phyloP scores from a whole-genome alignment of 2,329 filamentous ascomycete genomes.

The Colletotrichum sojae region DNA sequence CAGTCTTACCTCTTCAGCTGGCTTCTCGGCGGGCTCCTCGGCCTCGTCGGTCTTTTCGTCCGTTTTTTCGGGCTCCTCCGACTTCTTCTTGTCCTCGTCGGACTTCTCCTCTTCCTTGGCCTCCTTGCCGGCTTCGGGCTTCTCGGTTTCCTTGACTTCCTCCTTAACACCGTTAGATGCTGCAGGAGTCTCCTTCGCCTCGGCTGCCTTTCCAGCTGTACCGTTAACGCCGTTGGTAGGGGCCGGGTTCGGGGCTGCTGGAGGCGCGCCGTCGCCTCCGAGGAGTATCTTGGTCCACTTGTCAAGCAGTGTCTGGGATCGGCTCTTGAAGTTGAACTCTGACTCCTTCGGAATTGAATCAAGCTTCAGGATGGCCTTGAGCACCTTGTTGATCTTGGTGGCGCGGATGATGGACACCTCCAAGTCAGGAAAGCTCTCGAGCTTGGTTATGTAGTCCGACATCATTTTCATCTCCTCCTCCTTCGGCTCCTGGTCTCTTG shows the following conservation, averaged over 20 bases:
- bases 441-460: slow-evolving; percentile 82
- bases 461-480: slow-evolving; percentile 86
- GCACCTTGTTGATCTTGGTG: slow-evolving; percentile 99
- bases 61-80: slow-evolving; percentile 49
- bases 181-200: slow-evolving; percentile 54
- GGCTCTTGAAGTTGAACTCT: slow-evolving; percentile 89
- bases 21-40: slow-evolving; percentile 39
- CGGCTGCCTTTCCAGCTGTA: slow-evolving; percentile 54
- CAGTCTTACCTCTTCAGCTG: slow-evolving; percentile 53
- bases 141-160: slow-evolving; percentile 52
- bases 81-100: slow-evolving; percentile 51
- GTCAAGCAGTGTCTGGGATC: slow-evolving; percentile 83
- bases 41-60: slow-evolving; percentile 46
- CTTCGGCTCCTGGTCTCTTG: slow-evolving; percentile 86
- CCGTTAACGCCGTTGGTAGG: slow-evolving; percentile 66
- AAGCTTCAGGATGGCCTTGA: slow-evolving; percentile 94
- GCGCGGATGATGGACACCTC: slow-evolving; percentile 89
- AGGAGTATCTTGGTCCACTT: slow-evolving; percentile 91
- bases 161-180: slow-evolving; percentile 55
- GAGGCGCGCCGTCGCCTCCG: slow-evolving; percentile 63
- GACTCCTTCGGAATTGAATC: slow-evolving; percentile 88
- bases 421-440: slow-evolving; percentile 84
- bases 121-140: slow-evolving; percentile 47
- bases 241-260: slow-evolving; percentile 47
- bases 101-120: slow-evolving; percentile 48